These are phyloP conservation scores for Immersiporthe knoxdaviesiana DNA, from an alignment of 2,329 filamentous ascomycete genomes.

Conservation along the genomic window DNA sequence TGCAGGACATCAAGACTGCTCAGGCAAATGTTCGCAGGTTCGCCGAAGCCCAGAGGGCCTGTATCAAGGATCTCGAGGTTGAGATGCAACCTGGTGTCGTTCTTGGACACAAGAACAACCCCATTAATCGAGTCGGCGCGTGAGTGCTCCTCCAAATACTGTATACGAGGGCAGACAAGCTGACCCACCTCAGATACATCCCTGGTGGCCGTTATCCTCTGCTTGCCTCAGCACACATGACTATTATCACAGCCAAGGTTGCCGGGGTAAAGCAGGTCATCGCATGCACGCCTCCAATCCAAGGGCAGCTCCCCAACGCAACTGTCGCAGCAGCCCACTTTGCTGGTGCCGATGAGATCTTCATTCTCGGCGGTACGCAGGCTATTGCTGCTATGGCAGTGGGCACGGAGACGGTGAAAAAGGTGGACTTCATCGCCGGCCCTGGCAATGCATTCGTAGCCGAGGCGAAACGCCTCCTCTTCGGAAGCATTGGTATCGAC, in stretches of 20 bases:
- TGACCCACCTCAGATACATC: conserved; percentile 42
- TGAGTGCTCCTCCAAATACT: conserved; percentile 31
- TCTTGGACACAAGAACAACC: conserved; percentile 55
- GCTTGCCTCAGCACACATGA: conserved; percentile 59
- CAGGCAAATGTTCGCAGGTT: conserved; percentile 54
- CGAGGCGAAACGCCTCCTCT: conserved; percentile 57
- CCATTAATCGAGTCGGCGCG: conserved; percentile 49
- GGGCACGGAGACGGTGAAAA: conserved; percentile 51
- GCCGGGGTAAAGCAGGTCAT: conserved; percentile 55
- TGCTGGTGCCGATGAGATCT: conserved; percentile 55
- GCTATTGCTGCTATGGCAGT: conserved; percentile 56
- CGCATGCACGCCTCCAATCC: conserved; percentile 55
- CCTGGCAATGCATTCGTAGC: conserved; percentile 60
- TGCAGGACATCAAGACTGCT: conserved; percentile 45
- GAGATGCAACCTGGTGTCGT: conserved; percentile 54
- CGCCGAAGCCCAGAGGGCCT: conserved; percentile 50
- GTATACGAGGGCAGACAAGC: background rate
- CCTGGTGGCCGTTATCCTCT: conserved; percentile 57
- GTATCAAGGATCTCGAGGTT: conserved; percentile 53
- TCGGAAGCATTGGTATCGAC: conserved; percentile 58
- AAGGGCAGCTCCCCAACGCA: conserved; percentile 49
- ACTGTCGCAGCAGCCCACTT: conserved; percentile 55
- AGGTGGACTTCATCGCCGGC: conserved; percentile 56
- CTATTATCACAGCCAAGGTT: conserved; percentile 57
- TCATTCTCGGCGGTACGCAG: conserved; percentile 55